Evolutionary conservation across 148 eudicot genomes (phyloP), one percentile per base, ranked within the genome.

Genomic region (Camellia granthamiana): DNA sequence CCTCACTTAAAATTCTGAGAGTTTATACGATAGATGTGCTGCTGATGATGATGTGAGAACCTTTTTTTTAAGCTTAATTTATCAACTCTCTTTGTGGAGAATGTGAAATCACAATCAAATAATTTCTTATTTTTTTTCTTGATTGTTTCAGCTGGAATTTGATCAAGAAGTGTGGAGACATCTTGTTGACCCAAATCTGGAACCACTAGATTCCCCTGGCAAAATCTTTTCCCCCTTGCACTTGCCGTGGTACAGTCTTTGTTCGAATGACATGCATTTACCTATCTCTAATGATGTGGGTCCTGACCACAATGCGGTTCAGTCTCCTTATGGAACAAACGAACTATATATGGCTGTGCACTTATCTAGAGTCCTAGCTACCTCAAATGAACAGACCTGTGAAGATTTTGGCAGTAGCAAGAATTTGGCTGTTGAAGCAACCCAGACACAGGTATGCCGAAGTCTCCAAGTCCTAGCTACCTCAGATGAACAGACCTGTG

Each of bases 131-230:
- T 30, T 30, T 30, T 30, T 30, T 46, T 60, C 15, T 68, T 19
- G 61, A 18, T 72, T 76, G 47, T 41, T 87, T 80, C 91, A 96
- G 99, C 85, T 73, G 79, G 88, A 91, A 84, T 85, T 87, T 7
- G 87, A 85, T 67, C 58, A 89, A 56, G 85, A 88, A 43, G n/a
- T 83, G 75, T 51, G 72, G 78, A 79, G 74, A 49, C 18, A 71
- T 9, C 85, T 88, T 51, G 51, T 67, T 68, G 84, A 81, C 47
- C 83, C 86, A 21, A 41, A 54, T 73, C 78, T 71, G 4, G 88
- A 83, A 41, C 65, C 81, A 41, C 49, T 56, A 0, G 90, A 84
- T 73, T 74, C 78, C 38, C 83, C 83, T 76, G 78, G 84, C 54
- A 84, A 83, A 81, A 82, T 87, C 41, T 87, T 89, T 80, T 86